Evolutionary conservation across 768 basidiomycete genomes (phyloP), one percentile per base, ranked within the genome.

Genomic region (Piloderma croceum): DNA sequence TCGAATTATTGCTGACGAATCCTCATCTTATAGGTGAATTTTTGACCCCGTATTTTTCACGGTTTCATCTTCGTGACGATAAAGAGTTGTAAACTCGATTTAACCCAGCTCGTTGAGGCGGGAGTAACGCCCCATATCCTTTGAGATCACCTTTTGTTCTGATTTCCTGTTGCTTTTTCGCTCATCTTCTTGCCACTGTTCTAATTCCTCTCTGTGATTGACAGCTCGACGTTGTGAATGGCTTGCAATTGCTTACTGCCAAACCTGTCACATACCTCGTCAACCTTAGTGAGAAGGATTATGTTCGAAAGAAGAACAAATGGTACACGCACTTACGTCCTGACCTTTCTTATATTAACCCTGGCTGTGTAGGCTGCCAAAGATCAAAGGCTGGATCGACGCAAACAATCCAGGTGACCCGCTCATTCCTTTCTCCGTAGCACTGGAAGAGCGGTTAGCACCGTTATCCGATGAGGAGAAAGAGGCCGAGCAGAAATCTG

Each of bases 331-430:
- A 29, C 27, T 31, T 22, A n/a, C 13, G 32, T 12, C 17, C 10
- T 29, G 11, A 19, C 12, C 24, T 5, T 7, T 7, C 6, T 19
- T 11, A 20, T 10, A 4, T 3, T 35, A 15, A 24, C 34, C 29
- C 18, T 20, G 6, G 36, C 15, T 25, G n/a, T 15, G 6, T 41
- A 89, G 86, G 89, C 67, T 98, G 23, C 77, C 92, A 15, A 96
- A 94, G 70, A 98, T 98, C 73, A 97, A 97, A 61, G 86, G 66
- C 21, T 99, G 96, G 96, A 94, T 99, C 56, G 93, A 97, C 66
- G 76, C 81, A 57, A 77, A 98, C 68, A 97, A 96, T 69, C 82
- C 94, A 2, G 96, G 96, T 38, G 96, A 99, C 54, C 78, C 81
- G 13, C 76, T 99, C 46, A 94, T 99, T 49, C 96, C 96, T 10